Evolutionary conservation across 352 stramenopile genomes (phyloP).

Genomic region (Phytopythium aichiense): DNA sequence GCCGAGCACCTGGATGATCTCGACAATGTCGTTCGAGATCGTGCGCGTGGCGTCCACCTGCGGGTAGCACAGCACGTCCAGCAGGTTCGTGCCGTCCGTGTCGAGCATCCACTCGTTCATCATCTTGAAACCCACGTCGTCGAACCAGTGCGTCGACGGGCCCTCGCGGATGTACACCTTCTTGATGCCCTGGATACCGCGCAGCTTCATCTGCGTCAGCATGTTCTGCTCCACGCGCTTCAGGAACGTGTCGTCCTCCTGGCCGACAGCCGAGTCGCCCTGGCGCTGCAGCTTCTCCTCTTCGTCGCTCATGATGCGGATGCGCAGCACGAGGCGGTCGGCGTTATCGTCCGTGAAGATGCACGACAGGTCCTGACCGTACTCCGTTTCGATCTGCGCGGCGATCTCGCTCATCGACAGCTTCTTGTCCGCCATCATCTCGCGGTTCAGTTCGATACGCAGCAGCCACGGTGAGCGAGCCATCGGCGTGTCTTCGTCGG

Average conservation of each 20-base stretch:
- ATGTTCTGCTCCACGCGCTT: constrained; percentile 98
- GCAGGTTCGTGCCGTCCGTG: constrained; percentile 98
- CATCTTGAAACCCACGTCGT: constrained; percentile 93
- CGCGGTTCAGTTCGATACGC: constrained; percentile 97
- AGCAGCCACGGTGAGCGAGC: constrained; percentile 96
- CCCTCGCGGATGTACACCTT: constrained; percentile 98
- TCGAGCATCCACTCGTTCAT: constrained; percentile 98
- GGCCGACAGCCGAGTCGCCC: constrained; percentile 80
- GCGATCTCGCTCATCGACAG: constrained; percentile 97
- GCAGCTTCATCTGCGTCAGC: constrained; percentile 95
- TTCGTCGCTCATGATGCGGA: constrained; percentile 96
- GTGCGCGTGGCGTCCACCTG: constrained; percentile 96
- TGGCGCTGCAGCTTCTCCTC: constrained; percentile 83
- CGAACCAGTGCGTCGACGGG: constrained; percentile 93
- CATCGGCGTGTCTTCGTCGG: constrained; percentile 94
- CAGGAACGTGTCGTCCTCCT: constrained; percentile 95
- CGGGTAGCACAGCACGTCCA: constrained; percentile 96
- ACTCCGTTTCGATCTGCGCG: constrained; percentile 93
- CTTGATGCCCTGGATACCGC: constrained; percentile 96
- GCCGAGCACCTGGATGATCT: constrained; percentile 97
- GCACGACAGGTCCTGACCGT: constrained; percentile 94
- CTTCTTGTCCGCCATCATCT: constrained; percentile 97
- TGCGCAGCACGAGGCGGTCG: constrained; percentile 95
- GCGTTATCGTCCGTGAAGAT: constrained; percentile 98
- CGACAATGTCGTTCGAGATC: constrained; percentile 99